Conservation (phyloP, 768 basidiomycete genomes). For the Panellus pusillus region DNA sequence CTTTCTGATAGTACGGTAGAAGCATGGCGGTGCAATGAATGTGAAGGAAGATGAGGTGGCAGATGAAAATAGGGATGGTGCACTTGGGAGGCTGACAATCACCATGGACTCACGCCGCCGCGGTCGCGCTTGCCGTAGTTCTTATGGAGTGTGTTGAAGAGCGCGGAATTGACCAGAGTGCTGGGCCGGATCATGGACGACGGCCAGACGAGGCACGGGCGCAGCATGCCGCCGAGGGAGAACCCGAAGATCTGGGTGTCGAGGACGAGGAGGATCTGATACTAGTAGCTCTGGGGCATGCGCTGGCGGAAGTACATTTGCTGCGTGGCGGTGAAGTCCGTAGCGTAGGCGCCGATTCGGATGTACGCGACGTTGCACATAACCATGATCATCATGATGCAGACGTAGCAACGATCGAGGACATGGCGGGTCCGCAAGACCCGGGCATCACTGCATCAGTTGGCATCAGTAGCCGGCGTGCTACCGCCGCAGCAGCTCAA, state of each 20-base stretch:
- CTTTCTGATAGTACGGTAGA: no score
- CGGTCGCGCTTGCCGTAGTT: constrained; percentile 61
- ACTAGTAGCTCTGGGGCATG: constrained; percentile 50
- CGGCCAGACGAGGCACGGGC: constrained; percentile 82
- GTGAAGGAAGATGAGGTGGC: no score
- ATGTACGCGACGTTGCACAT: constrained; percentile 69
- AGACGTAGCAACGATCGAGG: constrained; percentile 42
- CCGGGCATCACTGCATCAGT: no score
- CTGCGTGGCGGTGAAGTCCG: constrained; percentile 66
- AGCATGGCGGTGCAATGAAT: no score
- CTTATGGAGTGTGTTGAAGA: constrained; percentile 93
- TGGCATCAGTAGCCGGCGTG: no score
- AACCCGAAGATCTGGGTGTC: constrained; percentile 69
- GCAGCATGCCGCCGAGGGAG: constrained; percentile 67
- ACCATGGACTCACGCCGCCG: constrained; percentile 62
- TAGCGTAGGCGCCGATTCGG: constrained; percentile 65
- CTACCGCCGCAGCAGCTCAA: no score
- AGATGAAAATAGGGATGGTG: no score
- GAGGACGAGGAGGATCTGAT: constrained; percentile 58
- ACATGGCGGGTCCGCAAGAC: no score
- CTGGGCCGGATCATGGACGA: constrained; percentile 88
- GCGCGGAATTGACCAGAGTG: constrained; percentile 75
- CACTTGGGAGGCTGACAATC: no score
- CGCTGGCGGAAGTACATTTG: constrained; percentile 63
- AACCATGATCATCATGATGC: constrained; percentile 77